These are phyloP conservation scores for Reticulascus tulasneorum DNA, from an alignment of 2,329 filamentous ascomycete species.

Conservation along the genomic window DNA sequence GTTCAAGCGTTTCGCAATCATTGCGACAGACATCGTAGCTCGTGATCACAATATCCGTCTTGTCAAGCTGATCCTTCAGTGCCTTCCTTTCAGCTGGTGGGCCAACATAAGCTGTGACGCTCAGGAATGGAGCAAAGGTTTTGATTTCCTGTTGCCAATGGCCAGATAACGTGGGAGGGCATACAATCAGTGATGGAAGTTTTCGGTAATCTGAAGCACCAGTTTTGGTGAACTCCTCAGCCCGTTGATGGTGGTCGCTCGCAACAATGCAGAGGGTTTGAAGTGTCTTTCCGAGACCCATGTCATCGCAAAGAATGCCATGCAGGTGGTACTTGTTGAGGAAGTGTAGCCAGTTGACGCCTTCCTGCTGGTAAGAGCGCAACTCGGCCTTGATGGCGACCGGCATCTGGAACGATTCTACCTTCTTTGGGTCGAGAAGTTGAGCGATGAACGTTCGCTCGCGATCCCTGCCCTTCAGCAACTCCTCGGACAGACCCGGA, in stretches of 20 bases:
- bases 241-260: constrained; percentile 91
- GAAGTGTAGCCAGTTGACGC: constrained; percentile 98
- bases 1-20: constrained; percentile 78
- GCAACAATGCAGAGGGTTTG: constrained; percentile 98
- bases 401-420: constrained; percentile 88
- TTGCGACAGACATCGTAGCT: constrained; percentile 98
- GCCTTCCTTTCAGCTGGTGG: constrained; percentile 75
- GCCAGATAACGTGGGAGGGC: constrained; percentile 90
- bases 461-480: constrained; percentile 85
- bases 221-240: constrained; percentile 84
- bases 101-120: constrained; percentile 85
- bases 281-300: constrained; percentile 96
- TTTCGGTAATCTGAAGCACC: constrained; percentile 71
- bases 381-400: constrained; percentile 96
- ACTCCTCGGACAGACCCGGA: constrained; percentile 81
- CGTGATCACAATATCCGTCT: constrained; percentile 90
- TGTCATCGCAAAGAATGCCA: constrained; percentile 97
- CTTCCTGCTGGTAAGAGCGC: constrained; percentile 95
- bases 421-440: constrained; percentile 93
- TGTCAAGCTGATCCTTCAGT: constrained; percentile 64
- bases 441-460: constrained; percentile 96
- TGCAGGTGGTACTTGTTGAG: constrained; percentile 97
- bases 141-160: constrained; percentile 99
- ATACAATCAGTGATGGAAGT: constrained; percentile 89
- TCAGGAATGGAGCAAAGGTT: constrained; percentile 91